phyloP scores from a whole-genome alignment of 371 early-diverging fungal genomes.

The Rhizopus arrhizus region DNA sequence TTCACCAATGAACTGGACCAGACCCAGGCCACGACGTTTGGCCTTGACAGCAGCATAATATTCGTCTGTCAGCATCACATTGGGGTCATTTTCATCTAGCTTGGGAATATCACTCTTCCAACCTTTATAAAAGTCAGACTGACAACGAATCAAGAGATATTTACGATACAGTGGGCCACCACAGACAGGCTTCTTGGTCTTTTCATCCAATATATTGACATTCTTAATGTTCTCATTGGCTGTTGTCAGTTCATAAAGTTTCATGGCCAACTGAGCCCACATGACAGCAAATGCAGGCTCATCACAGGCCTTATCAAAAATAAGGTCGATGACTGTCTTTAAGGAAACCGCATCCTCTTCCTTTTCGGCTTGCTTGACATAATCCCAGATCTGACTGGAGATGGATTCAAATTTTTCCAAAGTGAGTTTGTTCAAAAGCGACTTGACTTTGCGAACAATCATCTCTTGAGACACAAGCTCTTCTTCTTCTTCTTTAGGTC shows the following conservation, averaged over 20 bases:
- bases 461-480: slow-evolving; percentile 61
- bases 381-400: slow-evolving; percentile 80
- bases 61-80: slow-evolving; percentile 70
- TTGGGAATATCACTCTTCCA: slow-evolving; percentile 70
- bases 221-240: slow-evolving; percentile 51
- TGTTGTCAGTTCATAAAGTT: slow-evolving; percentile 60
- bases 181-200: slow-evolving; percentile 55
- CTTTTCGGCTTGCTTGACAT: slow-evolving; percentile 69
- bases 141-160: slow-evolving; percentile 88
- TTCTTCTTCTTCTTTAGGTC: slow-evolving; percentile 27
- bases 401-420: slow-evolving; percentile 90
- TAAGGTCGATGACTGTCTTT: slow-evolving; percentile 75
- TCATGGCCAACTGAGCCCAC: slow-evolving; percentile 87
- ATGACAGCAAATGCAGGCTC: slow-evolving; percentile 88
- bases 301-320: slow-evolving; percentile 95
- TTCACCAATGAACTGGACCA: slow-evolving; percentile 93
- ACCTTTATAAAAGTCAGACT: slow-evolving; percentile 85
- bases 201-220: slow-evolving; percentile 39
- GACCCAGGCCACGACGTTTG: slow-evolving; percentile 93
- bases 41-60: slow-evolving; percentile 87
- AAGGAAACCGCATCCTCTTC: slow-evolving; percentile 74
- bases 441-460: slow-evolving; percentile 80
- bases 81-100: slow-evolving; percentile 47
- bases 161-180: slow-evolving; percentile 86
- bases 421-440: slow-evolving; percentile 93